phyloP scores from a whole-genome alignment of 352 stramenopile species.

The Phytophthora podocarpi region DNA sequence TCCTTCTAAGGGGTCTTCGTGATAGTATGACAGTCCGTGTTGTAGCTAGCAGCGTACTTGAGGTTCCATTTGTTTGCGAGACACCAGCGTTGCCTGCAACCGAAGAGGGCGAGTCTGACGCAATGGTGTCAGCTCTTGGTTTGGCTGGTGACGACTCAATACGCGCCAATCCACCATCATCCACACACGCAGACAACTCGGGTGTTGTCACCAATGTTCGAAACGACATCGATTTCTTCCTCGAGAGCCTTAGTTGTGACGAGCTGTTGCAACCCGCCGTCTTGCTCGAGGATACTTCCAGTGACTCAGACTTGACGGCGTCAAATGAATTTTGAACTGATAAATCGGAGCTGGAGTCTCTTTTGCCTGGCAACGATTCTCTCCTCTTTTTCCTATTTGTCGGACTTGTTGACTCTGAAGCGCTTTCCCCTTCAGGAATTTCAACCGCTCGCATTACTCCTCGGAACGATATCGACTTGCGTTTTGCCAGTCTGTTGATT shows the following conservation, averaged over 20 bases:
- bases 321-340: not conserved
- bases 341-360: not conserved
- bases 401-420: conserved; percentile 11
- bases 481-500: conserved; percentile 18
- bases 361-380: conserved; percentile 3
- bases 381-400: conserved; percentile 16
- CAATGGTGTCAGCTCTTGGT: not conserved
- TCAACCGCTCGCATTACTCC: not conserved
- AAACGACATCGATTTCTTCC: conserved; percentile 19
- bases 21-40: not conserved
- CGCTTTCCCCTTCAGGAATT: conserved; percentile 2
- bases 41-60: not conserved
- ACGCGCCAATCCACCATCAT: not conserved
- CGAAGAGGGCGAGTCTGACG: not conserved
- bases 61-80: not conserved
- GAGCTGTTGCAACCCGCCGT: not conserved
- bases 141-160: not conserved
- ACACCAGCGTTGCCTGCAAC: not conserved
- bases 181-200: not conserved
- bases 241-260: not conserved
- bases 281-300: not conserved
- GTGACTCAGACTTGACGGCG: not conserved
- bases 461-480: conserved; percentile 21
- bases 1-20: conserved; percentile 1
- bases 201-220: not conserved